Base-by-base conservation (phyloP, 257 asterid species). In the Oldenlandia corymbosa region DNA sequence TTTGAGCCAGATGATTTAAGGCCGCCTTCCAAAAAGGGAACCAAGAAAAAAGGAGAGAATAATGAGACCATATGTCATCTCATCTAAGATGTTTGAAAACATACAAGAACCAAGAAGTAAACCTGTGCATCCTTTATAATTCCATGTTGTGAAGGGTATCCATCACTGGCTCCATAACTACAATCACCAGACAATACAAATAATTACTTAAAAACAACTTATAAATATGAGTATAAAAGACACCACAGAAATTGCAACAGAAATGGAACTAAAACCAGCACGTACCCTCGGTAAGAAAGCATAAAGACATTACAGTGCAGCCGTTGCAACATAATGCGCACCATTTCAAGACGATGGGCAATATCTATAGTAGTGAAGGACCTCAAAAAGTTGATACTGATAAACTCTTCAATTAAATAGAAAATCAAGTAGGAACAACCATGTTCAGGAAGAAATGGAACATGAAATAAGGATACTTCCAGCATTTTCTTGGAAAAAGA, bases 281-380 rank as follows among this genome's bases (percentile, higher is more conserved):
- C 84, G 77, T 75, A 84, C 99, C 99, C 99, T 79, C 99, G 83
- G 71, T 93, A 93, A 24, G 99, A 93, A 68, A 93, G 97, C 99
- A 93, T 93, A 75, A 93, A 90, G 23, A 93, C 96, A 69, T 93
- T 93, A 94, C 99, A 93, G n/a, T 83, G 87, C 77, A 93, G 74
- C 58, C 78, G 82, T 69, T 90, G 97, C 39, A 93, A 57, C 94
- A 93, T 87, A 68, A 81, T 80, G 41, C 83, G 79, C 62, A 90
- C 95, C 96, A 93, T 93, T 76, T 93, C 97, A 78, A 93, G 96
- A 64, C 99, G 95, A 73, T 90, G 99, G 61, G 99, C 99, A 18
- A 90, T 93, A 70, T 93, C 99, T 93, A 79, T 62, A 67, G 52
- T 59, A 70, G 89, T 91, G 68, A 91, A 88, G 95, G 92, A 31